These are phyloP conservation scores for Selaginella tamariscina DNA, from an alignment of 75 land plant species.

Conservation along the genomic window DNA sequence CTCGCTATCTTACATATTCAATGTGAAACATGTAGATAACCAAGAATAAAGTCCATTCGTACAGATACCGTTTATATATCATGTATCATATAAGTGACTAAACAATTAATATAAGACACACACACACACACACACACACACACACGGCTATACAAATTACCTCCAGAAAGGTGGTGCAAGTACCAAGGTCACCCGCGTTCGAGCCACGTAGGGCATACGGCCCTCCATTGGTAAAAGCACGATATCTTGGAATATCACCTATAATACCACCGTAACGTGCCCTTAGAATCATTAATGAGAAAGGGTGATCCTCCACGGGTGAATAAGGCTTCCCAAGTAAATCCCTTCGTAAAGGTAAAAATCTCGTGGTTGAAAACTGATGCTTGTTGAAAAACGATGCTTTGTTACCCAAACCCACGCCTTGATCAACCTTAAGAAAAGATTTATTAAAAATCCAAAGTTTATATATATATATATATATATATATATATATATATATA, in stretches of 20 bases:
- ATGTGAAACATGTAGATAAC: neutral
- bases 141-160: slow-evolving; percentile 10
- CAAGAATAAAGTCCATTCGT: no score
- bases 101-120: neutral
- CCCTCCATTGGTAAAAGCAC: slow-evolving; percentile 22
- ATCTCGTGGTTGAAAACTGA: slow-evolving; percentile 23
- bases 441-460: neutral
- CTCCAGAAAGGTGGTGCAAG: slow-evolving; percentile 24
- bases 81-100: no score
- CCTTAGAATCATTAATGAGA: slow-evolving; percentile 18
- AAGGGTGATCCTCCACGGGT: neutral
- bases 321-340: no score
- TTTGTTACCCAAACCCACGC: slow-evolving; percentile 19
- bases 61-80: no score
- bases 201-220: slow-evolving; percentile 24
- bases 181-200: slow-evolving; percentile 24
- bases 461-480: neutral
- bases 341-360: slow-evolving; percentile 12
- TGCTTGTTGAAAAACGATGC: slow-evolving; percentile 25
- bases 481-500: neutral
- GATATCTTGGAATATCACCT: slow-evolving; percentile 20
- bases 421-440: slow-evolving; percentile 29
- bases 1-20: neutral
- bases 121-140: no score
- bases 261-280: slow-evolving; percentile 27